phyloP scores from a whole-genome alignment of 345 rosid genomes.

The Zanthoxylum bungeanum region DNA sequence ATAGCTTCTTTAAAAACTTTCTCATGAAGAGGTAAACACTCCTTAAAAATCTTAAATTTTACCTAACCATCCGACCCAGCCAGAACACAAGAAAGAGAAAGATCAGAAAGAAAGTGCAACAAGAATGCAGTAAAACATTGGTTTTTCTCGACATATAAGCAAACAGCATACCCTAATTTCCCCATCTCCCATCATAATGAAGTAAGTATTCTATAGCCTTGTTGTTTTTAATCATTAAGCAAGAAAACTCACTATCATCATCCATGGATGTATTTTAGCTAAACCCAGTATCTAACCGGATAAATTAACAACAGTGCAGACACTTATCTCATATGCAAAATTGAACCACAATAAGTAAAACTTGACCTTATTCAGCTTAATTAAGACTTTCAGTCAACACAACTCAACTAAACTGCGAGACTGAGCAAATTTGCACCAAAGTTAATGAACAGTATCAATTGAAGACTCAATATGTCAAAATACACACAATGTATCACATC shows the following conservation, averaged over 20 bases:
- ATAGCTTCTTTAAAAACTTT: constrained; percentile 27
- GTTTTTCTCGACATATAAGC: background rate
- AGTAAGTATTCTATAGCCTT: background rate
- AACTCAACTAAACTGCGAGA: background rate
- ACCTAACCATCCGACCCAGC: constrained; percentile 18
- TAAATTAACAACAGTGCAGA: background rate
- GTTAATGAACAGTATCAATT: background rate
- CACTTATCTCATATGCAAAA: background rate
- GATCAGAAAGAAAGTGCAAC: background rate
- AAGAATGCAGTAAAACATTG: background rate
- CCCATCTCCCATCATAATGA: background rate
- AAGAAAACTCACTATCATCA: background rate
- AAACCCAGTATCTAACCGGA: background rate
- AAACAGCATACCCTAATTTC: background rate
- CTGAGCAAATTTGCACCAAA: background rate
- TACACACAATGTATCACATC: background rate
- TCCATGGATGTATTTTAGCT: background rate
- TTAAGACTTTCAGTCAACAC: background rate
- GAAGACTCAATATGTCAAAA: background rate
- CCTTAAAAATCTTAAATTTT: constrained; percentile 29
- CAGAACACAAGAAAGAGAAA: background rate
- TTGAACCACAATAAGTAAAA: background rate
- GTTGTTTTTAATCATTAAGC: background rate
- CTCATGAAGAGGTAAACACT: constrained; percentile 36
- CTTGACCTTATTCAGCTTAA: background rate